Evolutionary conservation across 768 basidiomycete genomes (phyloP).

Genomic region (Kwoniella sp.): DNA sequence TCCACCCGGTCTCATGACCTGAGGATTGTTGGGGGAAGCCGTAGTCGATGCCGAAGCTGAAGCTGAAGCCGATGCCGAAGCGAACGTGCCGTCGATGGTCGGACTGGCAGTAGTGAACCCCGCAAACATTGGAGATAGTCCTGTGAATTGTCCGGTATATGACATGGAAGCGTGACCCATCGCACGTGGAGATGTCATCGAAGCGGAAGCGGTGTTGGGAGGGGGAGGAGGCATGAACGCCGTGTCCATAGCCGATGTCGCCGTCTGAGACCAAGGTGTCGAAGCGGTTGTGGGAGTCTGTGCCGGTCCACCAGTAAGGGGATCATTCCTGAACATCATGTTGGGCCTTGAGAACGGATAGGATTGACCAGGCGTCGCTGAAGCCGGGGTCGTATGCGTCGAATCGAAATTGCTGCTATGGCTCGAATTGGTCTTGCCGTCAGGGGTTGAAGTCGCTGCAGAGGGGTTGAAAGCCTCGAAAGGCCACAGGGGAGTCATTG

Average conservation of each 20-base stretch:
- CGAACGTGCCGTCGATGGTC: slow-evolving; percentile 7
- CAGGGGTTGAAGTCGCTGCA: background rate
- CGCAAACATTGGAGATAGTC: slow-evolving; percentile 23
- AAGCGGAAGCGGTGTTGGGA: slow-evolving; percentile 3
- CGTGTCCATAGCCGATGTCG: slow-evolving; percentile 12
- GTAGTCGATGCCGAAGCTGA: background rate
- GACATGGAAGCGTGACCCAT: slow-evolving; percentile 10
- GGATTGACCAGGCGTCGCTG: background rate
- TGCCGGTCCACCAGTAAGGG: background rate
- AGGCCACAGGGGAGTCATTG: slow-evolving; percentile 10
- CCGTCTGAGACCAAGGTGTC: slow-evolving; percentile 13
- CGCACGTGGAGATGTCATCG: slow-evolving; percentile 2
- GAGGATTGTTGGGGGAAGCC: slow-evolving; percentile 3
- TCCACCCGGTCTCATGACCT: slow-evolving; percentile 15
- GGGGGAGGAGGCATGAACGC: slow-evolving; percentile 14
- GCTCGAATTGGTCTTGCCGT: background rate
- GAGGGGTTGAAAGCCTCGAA: slow-evolving; percentile 7
- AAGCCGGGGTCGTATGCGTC: slow-evolving; percentile 9
- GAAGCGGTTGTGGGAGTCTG: slow-evolving; percentile 15
- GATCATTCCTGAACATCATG: background rate
- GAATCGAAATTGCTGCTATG: background rate
- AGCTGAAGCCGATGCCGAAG: too few relatives aligned
- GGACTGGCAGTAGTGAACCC: slow-evolving; percentile 17
- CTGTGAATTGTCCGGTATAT: slow-evolving; percentile 12
- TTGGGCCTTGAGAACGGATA: slow-evolving; percentile 2